Conservation (phyloP, 2,329 filamentous ascomycete species). For the Colletotrichum sp. region DNA sequence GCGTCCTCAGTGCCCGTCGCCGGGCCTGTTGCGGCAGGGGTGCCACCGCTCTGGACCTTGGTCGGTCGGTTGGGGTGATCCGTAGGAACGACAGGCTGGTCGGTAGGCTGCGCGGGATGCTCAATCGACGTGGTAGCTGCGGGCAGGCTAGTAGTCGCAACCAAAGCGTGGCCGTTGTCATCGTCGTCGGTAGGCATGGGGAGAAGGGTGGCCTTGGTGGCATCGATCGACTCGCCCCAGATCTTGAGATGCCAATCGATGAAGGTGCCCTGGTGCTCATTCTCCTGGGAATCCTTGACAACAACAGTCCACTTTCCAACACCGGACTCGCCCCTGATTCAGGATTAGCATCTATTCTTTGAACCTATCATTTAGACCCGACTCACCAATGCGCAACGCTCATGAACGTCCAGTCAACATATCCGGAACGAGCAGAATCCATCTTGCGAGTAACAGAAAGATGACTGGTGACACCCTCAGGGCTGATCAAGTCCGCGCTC, state of each 20-base stretch:
- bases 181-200: slow-evolving; percentile 85
- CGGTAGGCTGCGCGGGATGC: slow-evolving; percentile 45
- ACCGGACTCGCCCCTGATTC: slow-evolving; percentile 79
- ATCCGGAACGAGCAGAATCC: slow-evolving; percentile 72
- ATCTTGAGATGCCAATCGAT: slow-evolving; percentile 92
- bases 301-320: slow-evolving; percentile 90
- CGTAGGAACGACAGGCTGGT: slow-evolving; percentile 53
- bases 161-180: slow-evolving; percentile 78
- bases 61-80: slow-evolving; percentile 69
- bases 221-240: slow-evolving; percentile 88
- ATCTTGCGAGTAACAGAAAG: slow-evolving; percentile 75
- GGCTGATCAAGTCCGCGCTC: slow-evolving; percentile 89
- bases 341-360: neutral
- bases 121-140: slow-evolving; percentile 67
- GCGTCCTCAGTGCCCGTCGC: slow-evolving; percentile 33
- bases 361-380: neutral
- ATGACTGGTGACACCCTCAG: slow-evolving; percentile 80
- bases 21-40: slow-evolving; percentile 31
- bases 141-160: slow-evolving; percentile 61
- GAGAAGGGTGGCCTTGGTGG: slow-evolving; percentile 71
- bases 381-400: slow-evolving; percentile 91
- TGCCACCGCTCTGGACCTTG: slow-evolving; percentile 44
- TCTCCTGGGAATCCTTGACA: slow-evolving; percentile 82
- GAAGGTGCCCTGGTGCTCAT: slow-evolving; percentile 78
- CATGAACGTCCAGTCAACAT: slow-evolving; percentile 99